Conservation (phyloP, 2,329 filamentous ascomycete species). For the Lachnellula cervina region DNA sequence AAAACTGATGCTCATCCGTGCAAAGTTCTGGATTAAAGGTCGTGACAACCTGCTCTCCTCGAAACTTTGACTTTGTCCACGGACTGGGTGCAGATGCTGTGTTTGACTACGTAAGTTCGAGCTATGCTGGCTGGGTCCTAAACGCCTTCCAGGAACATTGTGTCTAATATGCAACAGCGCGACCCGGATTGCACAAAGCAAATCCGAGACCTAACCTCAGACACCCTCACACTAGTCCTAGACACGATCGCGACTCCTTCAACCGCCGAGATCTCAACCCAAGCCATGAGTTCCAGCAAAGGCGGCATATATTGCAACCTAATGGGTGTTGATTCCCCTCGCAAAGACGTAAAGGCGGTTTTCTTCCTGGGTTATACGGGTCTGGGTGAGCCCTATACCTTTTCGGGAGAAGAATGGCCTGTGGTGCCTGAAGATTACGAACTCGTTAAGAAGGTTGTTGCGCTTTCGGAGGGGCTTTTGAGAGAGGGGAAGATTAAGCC, state of each 20-base stretch:
- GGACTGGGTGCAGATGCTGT: constrained; percentile 42
- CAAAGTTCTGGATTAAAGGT: constrained; percentile 29
- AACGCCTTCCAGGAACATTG: neutral
- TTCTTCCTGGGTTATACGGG: constrained; percentile 37
- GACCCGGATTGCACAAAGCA: constrained; percentile 37
- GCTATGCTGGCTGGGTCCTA: neutral
- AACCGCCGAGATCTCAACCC: constrained; percentile 15
- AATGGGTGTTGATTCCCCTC: constrained; percentile 21
- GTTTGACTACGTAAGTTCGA: constrained; percentile 43
- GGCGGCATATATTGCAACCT: constrained; percentile 51
- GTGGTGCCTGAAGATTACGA: constrained; percentile 28
- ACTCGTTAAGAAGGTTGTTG: constrained; percentile 33
- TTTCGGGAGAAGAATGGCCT: constrained; percentile 12
- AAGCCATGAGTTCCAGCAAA: constrained; percentile 14
- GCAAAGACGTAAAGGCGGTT: constrained; percentile 26
- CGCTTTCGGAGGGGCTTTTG: constrained; percentile 31
- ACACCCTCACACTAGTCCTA: constrained; percentile 25
- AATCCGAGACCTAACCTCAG: constrained; percentile 40
- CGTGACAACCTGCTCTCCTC: constrained; percentile 40
- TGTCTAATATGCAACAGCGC: constrained; percentile 17
- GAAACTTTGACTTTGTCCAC: constrained; percentile 43
- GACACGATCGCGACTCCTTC: constrained; percentile 18
- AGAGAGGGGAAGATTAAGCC: constrained; percentile 31
- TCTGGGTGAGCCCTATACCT: constrained; percentile 32
- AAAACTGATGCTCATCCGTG: neutral